A percentile compares a stretch with the other conserved stretches of the same genome.
phyloP scores from a whole-genome alignment of 2,329 filamentous ascomycete genomes.

The Tricladium varicosporioides region DNA sequence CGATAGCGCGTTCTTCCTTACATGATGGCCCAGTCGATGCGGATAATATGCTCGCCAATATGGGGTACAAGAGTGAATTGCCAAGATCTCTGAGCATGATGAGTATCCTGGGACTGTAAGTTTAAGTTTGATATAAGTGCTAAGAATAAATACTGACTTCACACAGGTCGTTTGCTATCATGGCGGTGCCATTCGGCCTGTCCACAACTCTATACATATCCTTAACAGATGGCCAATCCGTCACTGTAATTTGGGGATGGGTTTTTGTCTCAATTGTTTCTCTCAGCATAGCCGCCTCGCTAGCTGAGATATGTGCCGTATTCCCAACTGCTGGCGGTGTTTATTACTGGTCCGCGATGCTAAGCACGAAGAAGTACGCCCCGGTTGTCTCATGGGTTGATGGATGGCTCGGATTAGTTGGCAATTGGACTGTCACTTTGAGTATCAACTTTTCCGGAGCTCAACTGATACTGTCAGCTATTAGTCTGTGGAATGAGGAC shows the following conservation, averaged over 20 bases:
- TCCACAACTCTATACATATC: slow-evolving; percentile 68
- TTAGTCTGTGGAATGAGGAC: slow-evolving; percentile 67
- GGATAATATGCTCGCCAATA: slow-evolving; percentile 20
- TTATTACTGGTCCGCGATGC: slow-evolving; percentile 71
- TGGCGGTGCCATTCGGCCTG: slow-evolving; percentile 54
- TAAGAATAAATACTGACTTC: slow-evolving; percentile 27
- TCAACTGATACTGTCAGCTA: slow-evolving; percentile 63
- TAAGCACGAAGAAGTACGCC: slow-evolving; percentile 62
- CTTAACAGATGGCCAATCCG: slow-evolving; percentile 64
- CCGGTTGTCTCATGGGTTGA: slow-evolving; percentile 68
- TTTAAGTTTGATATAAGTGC: neutral
- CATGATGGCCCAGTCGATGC: slow-evolving; percentile 21
- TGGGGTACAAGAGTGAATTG: slow-evolving; percentile 68
- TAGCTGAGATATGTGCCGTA: slow-evolving; percentile 68
- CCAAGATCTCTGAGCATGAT: slow-evolving; percentile 67
- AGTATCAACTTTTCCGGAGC: slow-evolving; percentile 73
- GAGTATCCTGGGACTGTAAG: slow-evolving; percentile 57
- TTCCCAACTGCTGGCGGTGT: slow-evolving; percentile 68
- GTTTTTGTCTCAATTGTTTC: slow-evolving; percentile 63
- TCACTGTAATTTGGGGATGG: slow-evolving; percentile 71
- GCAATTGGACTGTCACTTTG: slow-evolving; percentile 66
- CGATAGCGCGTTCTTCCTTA: slow-evolving; percentile 8
- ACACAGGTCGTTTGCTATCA: slow-evolving; percentile 65
- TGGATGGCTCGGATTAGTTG: slow-evolving; percentile 70
- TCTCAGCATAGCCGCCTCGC: slow-evolving; percentile 60